phyloP scores from a whole-genome alignment of 2,329 filamentous ascomycete genomes.

The Scedosporium dehoogii region DNA sequence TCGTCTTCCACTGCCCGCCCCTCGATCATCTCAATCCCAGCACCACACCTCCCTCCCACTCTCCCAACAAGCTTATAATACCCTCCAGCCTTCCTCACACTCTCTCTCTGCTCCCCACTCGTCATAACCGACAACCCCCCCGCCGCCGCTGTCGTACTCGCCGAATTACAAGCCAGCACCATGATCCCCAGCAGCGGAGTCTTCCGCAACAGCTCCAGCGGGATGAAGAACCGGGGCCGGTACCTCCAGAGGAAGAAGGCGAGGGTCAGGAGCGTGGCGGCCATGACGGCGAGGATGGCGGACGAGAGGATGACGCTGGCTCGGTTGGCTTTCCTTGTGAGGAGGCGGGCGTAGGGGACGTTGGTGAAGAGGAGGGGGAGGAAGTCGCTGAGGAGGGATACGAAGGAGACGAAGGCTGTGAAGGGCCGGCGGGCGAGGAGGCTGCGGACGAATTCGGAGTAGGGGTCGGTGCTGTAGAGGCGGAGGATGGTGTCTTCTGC shows the following conservation, averaged over 20 bases:
- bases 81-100: not conserved
- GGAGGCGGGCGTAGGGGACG: not conserved
- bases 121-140: not conserved
- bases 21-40: not conserved
- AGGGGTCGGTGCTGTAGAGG: not conserved
- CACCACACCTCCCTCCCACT: not conserved
- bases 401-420: not conserved
- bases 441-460: not conserved
- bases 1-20: not conserved
- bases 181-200: not conserved
- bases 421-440: not conserved
- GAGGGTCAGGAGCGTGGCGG: not conserved
- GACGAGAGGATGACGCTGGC: not conserved
- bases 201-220: not conserved
- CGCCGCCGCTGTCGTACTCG: not conserved
- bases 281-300: not conserved
- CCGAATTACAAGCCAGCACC: not conserved
- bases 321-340: not conserved
- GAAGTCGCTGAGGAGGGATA: not conserved
- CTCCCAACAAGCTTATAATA: not conserved
- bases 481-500: not conserved
- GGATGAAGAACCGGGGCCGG: constrained; percentile 1
- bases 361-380: not conserved
- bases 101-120: not conserved
- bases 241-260: not conserved